Base-by-base conservation (phyloP, 805 yeast species). In the Candida schatavii region DNA sequence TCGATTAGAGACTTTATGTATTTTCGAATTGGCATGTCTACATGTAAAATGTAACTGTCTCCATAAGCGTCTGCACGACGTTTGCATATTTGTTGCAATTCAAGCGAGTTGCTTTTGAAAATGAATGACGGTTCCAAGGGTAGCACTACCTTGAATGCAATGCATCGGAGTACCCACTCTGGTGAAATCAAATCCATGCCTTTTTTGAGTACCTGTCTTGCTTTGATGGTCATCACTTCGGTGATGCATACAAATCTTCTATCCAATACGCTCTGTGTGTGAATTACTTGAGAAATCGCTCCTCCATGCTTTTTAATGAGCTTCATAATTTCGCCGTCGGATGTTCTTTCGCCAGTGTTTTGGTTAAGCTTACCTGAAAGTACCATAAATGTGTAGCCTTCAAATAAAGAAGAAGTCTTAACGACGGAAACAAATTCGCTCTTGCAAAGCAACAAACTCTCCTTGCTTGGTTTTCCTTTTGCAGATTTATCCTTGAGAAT, bases 151-250 rank as follows among this genome's bases (percentile, higher is more conserved):
- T 57, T 51, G 11, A 65, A 56, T 14, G 57, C 52, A 2, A 86
- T 62, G 50, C 93, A 80, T 48, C 86, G 90, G 35, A 79, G 66
- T 4, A 88, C 56, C 96, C 96, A 91, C 23, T 63, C 57, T 0
- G 95, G 88, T 39, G 62, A 71, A 5, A 88, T 55, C 0, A 91
- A 67, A 51, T 83, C 86, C 49, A 72, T 77, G 0, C 85, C 85
- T 14, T 58, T 44, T n/a, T 64, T 58, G 9, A 56, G 49, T n/a
- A 77, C 45, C 1, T 59, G 58, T 2, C 48, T 51, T 2, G 77
- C 72, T 38, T 69, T 71, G 3, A 58, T 46, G 0, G 78, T 74
- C 10, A 51, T 41, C 42, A 55, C 66, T 23, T 64, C 71, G 14
- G 76, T 67, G 15, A 78, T 56, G 2, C 48, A 64, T 40, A 53